Percentiles rank a stretch among this genome's conserved stretches.
Evolutionary conservation across 179 eudicot species (phyloP).

Genomic region (Vitellaria paradoxa): DNA sequence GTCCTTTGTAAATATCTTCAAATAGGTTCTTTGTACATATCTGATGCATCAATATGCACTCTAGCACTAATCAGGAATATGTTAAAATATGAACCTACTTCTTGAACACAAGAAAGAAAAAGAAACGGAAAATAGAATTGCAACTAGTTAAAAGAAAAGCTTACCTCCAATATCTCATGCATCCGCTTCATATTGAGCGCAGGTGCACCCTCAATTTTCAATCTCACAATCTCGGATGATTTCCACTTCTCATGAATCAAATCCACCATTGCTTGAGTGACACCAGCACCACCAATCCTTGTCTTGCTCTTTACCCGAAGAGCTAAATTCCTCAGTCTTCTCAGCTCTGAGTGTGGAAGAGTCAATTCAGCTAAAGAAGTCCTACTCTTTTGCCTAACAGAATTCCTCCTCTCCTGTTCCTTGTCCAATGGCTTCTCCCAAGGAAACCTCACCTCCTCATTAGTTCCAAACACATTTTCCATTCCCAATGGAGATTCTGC

Average conservation of each 20-base stretch:
- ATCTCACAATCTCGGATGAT: constrained; percentile 61
- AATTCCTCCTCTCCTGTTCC: constrained; percentile 31
- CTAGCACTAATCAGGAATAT: not conserved
- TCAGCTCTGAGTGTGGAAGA: constrained; percentile 73
- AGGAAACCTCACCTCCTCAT: constrained; percentile 69
- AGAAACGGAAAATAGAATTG: constrained; percentile 11
- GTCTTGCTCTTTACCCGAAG: constrained; percentile 60
- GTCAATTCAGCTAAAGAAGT: constrained; percentile 83
- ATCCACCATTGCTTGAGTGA: constrained; percentile 66
- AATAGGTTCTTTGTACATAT: not conserved
- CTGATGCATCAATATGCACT: not conserved
- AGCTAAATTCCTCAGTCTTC: constrained; percentile 64
- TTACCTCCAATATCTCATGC: constrained; percentile 92
- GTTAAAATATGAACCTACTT: not conserved
- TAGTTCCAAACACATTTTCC: constrained; percentile 39
- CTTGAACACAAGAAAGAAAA: constrained; percentile 10
- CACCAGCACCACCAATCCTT: constrained; percentile 71
- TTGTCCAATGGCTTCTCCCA: constrained; percentile 66
- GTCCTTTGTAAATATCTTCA: too few relatives aligned
- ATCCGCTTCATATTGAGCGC: constrained; percentile 92
- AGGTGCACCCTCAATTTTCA: constrained; percentile 84
- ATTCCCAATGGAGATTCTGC: constrained; percentile 48
- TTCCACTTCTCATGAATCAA: constrained; percentile 79
- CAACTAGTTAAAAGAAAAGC: constrained; percentile 16
- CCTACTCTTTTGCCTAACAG: constrained; percentile 61